These are phyloP conservation scores for Eucalyptus pumila DNA, from an alignment of 345 rosid species.

Conservation along the genomic window DNA sequence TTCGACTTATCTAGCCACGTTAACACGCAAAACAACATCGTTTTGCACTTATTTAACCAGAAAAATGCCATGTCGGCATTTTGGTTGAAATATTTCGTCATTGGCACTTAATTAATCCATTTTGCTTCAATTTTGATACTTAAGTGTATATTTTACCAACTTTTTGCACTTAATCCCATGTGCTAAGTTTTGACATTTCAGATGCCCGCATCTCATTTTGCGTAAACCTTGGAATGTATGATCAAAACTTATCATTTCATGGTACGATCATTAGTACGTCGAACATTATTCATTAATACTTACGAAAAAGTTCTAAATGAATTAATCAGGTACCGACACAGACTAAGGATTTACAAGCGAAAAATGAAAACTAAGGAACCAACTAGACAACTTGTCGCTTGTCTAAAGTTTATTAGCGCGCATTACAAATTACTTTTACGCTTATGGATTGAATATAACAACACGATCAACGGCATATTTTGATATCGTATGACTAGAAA, in stretches of 20 bases:
- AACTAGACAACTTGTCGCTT: background rate
- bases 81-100: fast-evolving
- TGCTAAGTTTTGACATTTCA: too few relatives aligned
- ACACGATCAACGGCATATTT: background rate
- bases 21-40: fast-evolving
- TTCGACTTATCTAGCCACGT: too few relatives aligned
- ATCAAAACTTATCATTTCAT: background rate
- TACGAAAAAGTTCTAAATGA: background rate
- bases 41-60: fast-evolving
- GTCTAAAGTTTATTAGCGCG: background rate
- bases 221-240: background rate
- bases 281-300: background rate
- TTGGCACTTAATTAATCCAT: fast-evolving
- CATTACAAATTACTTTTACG: background rate
- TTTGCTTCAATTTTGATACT: too few relatives aligned
- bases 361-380: background rate
- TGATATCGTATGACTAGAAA: background rate
- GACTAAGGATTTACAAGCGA: background rate
- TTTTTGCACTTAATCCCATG: fast-evolving
- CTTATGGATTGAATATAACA: background rate
- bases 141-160: fast-evolving
- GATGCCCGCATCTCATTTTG: fast-evolving
- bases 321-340: background rate
- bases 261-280: background rate
- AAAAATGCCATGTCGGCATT: too few relatives aligned